Percentiles rank a stretch among this genome's conserved stretches.
Conservation (phyloP, 192 early-diverging fungal genomes). For the Backusella sp. region DNA sequence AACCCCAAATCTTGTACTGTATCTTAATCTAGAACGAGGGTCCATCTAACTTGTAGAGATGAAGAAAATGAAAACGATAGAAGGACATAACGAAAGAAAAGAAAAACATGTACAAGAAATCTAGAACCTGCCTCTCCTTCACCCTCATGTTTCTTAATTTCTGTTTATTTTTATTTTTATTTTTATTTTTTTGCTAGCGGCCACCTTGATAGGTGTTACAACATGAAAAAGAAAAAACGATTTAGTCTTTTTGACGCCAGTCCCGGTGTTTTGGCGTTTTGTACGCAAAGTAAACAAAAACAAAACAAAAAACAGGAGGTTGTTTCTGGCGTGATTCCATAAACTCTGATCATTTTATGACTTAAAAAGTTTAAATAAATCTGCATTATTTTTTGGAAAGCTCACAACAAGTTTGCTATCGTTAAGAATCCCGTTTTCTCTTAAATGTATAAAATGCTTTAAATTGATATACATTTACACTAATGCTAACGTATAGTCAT, state of each 20-base stretch:
- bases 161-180: background rate
- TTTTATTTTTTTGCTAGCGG: background rate
- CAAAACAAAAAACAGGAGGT: background rate
- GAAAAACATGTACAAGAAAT: background rate
- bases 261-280: background rate
- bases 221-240: background rate
- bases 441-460: background rate
- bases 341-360: constrained; percentile 1
- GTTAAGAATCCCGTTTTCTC: background rate
- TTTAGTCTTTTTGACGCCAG: constrained; percentile 8
- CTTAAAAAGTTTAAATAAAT: constrained; percentile 8
- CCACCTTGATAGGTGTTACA: background rate
- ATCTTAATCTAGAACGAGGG: background rate
- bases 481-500: background rate
- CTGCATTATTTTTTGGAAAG: background rate
- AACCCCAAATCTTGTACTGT: background rate
- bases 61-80: too few relatives aligned
- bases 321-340: background rate
- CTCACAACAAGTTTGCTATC: background rate
- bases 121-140: background rate
- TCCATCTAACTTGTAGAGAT: too few relatives aligned
- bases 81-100: background rate
- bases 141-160: background rate
- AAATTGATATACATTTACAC: background rate
- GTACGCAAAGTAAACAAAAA: background rate